phyloP scores from a whole-genome alignment of 106 monocot genomes.

The Allium cepa region DNA sequence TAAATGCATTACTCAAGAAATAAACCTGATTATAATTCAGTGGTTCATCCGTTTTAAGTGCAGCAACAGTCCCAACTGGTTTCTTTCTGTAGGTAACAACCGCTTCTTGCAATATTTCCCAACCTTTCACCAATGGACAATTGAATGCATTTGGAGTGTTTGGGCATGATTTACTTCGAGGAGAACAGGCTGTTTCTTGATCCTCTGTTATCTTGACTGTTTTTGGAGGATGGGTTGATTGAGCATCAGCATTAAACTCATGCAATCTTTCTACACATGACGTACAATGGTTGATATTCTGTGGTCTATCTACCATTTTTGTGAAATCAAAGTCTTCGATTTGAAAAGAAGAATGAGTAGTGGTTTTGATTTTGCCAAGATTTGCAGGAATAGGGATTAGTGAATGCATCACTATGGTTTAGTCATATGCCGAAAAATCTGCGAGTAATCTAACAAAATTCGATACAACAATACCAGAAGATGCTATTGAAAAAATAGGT shows the following conservation, averaged over 20 bases:
- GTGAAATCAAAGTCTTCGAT: not conserved
- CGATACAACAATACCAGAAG: no score
- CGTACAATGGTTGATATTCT: not conserved
- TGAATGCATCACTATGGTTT: no score
- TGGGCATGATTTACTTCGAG: not conserved
- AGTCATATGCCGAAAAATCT: no score
- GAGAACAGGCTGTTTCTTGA: not conserved
- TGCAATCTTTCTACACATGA: conserved; percentile 1
- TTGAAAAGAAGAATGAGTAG: not conserved
- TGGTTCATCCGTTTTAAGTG: conserved; percentile 33
- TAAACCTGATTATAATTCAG: conserved; percentile 52
- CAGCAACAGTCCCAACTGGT: conserved; percentile 54
- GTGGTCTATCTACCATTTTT: not conserved
- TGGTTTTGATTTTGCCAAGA: not conserved
- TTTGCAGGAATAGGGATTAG: not conserved
- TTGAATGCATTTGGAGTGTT: not conserved
- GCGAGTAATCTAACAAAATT: no score
- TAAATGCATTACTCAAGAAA: not conserved
- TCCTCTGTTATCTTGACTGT: not conserved
- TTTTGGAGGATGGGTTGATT: not conserved
- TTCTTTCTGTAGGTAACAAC: conserved; percentile 28
- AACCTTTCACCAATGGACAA: conserved; percentile 18
- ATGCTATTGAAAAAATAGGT: no score
- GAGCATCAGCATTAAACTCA: not conserved
- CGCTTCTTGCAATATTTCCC: conserved; percentile 31